Evolutionary conservation across 2,329 filamentous ascomycete genomes (phyloP).

Genomic region (Didymosphaeria variabile): DNA sequence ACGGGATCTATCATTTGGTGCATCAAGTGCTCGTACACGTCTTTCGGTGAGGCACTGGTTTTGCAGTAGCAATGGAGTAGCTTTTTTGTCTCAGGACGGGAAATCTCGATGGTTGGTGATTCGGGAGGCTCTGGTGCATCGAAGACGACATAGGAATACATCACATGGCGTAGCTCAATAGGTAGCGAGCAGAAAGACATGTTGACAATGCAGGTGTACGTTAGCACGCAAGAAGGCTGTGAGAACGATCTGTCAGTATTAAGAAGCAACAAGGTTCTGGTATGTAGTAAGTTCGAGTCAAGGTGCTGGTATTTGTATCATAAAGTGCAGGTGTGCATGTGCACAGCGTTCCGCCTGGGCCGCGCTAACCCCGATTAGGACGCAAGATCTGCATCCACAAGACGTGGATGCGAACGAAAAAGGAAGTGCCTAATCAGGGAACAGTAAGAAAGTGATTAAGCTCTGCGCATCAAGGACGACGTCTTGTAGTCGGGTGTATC

Average conservation of each 20-base stretch:
- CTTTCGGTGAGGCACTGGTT: background rate
- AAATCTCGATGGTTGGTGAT: background rate
- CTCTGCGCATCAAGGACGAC: background rate
- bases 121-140: background rate
- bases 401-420: no score
- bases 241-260: background rate
- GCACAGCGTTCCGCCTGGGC: background rate
- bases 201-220: background rate
- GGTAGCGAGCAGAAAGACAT: conserved; percentile 3
- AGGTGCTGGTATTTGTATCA: background rate
- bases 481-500: background rate
- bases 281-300: background rate
- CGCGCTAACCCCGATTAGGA: background rate
- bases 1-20: background rate
- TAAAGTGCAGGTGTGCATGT: background rate
- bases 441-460: no score
- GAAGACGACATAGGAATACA: conserved; percentile 1
- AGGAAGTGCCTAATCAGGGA: no score
- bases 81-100: no score
- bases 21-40: background rate
- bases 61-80: background rate
- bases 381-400: background rate
- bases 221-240: background rate
- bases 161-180: background rate
- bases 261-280: background rate